Base-by-base conservation (phyloP, 495 filamentous ascomycete genomes). In the Aspergillus mulundensis region DNA sequence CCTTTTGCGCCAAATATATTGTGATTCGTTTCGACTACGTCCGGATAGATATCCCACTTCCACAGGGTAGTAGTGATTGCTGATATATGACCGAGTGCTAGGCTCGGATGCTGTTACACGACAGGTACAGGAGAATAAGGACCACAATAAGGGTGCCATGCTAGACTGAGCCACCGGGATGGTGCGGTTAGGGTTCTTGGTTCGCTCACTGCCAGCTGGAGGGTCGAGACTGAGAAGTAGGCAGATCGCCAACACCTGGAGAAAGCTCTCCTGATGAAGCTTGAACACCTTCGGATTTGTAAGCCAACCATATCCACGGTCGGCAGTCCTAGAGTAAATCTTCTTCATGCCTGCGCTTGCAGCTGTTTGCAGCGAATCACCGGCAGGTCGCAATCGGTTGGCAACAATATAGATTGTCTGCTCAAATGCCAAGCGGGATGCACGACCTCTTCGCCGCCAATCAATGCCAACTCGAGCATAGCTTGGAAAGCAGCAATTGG, bases 361-460 rank as follows among this genome's bases (percentile, higher is more conserved):
- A 21, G 25, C 47, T 4, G 4, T 19, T 18, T 50, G 21, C 21
- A 38, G 28, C 19, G 39, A 25, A 40, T 47, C 39, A 50, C 11
- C 28, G 38, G 42, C 8, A 50, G 8, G 47, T 38, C 54, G 38
- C 16, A 44, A 57, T 50, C 39, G 25, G 24, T 39, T 15, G 45
- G 46, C 20, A 38, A 25, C 46, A 48, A 49, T 44, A 25, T 20
- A 50, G 28, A 38, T 42, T 34, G 36, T 43, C 30, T 5, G 45
- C 19, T 21, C 43, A 36, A 24, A 46, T 56, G 43, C 47, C 48
- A 53, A 60, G 58, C 46, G 24, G 36, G 11, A 50, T 41, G 38
- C 47, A 36, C 58, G 25, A 42, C 41, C 14, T 52, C 39, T 51
- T 50, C 19, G 24, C 36, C 16, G 45, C 39, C 30, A 46, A 49